Base-by-base conservation (phyloP, 139 green algal species). In the Deuterostichococcus epilithicus region DNA sequence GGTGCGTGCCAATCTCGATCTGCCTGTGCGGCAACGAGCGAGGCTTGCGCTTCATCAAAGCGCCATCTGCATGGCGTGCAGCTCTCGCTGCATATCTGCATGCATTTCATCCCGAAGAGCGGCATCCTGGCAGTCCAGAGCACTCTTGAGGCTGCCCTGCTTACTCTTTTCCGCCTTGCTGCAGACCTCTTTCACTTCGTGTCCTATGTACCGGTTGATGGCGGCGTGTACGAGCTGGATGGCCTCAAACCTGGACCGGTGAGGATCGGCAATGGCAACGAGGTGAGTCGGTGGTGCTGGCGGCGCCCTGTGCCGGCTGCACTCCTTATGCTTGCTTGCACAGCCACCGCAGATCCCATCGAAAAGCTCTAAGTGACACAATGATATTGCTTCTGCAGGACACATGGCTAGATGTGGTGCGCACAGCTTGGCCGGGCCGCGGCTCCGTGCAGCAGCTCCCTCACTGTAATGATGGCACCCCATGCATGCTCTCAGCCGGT, bases 181-280 rank as follows among this genome's bases (percentile, higher is more conserved):
- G 18, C 52, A 63, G 86, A 94, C 26, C 85, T 89, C 10, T 97
- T 90, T 70, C 92, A 97, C 81, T 96, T 96, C 74, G 90, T 96
- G 37, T 85, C 75, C n/a, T 96, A 95, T 77, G 67, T 98, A 20
- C 95, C 93, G 0, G 76, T 96, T 0, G 76, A 79, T 42, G 94
- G 92, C 26, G 73, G 66, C 38, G 76, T 99, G 70, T 99, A 94
- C 66, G 96, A 99, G 83, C 82, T 99, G 65, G 96, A 99, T 80
- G 96, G 96, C 0, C 87, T 99, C n/a, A 94, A 98, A 77, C 74
- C 88, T 22, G 96, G 96, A 1, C 96, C 96, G 58, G 95, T 99
- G 71, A 70, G 76, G 39, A 83, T 98, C 59, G 87, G 85, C 44
- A 78, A 82, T 3, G 81, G 78, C 71, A 69, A 63, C n/a, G 69